A percentile compares a stretch with the other conserved stretches of the same genome.
These are phyloP conservation scores for Salix viminalis DNA, from an alignment of 345 rosid species.

Conservation along the genomic window DNA sequence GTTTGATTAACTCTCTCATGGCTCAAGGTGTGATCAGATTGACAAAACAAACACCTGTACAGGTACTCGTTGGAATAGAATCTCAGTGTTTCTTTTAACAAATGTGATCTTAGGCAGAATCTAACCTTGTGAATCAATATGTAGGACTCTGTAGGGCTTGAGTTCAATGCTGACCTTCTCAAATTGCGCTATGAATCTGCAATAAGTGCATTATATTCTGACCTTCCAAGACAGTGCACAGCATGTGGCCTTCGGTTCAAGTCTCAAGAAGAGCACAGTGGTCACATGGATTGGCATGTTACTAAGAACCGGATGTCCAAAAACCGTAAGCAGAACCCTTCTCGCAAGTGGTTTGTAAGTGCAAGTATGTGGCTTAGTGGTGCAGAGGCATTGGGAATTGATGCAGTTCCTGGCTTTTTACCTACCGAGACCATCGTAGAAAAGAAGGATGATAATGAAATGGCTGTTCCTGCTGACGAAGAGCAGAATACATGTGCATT, in stretches of 20 bases:
- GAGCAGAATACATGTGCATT: conserved; percentile 85
- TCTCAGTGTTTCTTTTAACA: neutral
- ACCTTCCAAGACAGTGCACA: conserved; percentile 95
- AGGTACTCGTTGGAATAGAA: conserved; percentile 50
- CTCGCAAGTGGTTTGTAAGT: conserved; percentile 98
- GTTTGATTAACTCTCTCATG: conserved; percentile 78
- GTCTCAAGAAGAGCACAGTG: conserved; percentile 91
- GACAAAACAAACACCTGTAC: conserved; percentile 50
- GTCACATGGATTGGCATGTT: conserved; percentile 99
- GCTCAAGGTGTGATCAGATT: conserved; percentile 86
- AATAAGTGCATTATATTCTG: conserved; percentile 65
- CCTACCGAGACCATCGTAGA: conserved; percentile 61
- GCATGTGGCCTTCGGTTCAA: conserved; percentile 94
- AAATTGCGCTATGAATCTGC: conserved; percentile 85
- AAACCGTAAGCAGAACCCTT: conserved; percentile 89
- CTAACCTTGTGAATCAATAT: conserved; percentile 28
- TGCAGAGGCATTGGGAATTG: conserved; percentile 93
- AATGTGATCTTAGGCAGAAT: conserved; percentile 8
- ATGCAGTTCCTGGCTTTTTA: conserved; percentile 87
- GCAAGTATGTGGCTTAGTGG: conserved; percentile 97
- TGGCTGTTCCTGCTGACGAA: conserved; percentile 99
- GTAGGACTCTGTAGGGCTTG: conserved; percentile 70
- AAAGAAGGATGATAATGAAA: conserved; percentile 82
- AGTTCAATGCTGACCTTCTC: conserved; percentile 73
- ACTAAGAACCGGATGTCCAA: conserved; percentile 93